These are phyloP conservation scores for Penicillium turbatum DNA, from an alignment of 495 filamentous ascomycete genomes.

Conservation along the genomic window DNA sequence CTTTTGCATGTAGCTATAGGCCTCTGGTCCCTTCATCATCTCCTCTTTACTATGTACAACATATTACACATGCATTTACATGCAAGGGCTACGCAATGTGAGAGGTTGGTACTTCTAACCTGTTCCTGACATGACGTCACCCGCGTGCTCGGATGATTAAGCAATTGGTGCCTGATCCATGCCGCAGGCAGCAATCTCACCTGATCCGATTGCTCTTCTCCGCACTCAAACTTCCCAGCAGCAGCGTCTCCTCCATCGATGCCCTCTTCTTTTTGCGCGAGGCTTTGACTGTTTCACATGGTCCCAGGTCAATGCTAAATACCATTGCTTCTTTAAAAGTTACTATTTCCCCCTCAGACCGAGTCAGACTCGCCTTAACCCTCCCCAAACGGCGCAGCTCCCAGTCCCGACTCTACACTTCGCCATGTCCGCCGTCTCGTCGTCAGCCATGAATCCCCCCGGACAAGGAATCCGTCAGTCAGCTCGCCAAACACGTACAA, in stretches of 20 bases:
- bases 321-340: conserved; percentile 11
- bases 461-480: conserved; percentile 46
- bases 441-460: conserved; percentile 32
- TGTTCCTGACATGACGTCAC: conserved; percentile 18
- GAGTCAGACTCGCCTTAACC: conserved; percentile 11
- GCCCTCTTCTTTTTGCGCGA: conserved; percentile 1
- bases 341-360: conserved; percentile 1
- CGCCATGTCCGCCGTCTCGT: conserved; percentile 32
- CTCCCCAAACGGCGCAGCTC: conserved; percentile 14
- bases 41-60: too few relatives aligned
- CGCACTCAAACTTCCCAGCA: conserved; percentile 29
- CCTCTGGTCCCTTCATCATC: too few relatives aligned
- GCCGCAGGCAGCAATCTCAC: conserved; percentile 26
- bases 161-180: conserved; percentile 14
- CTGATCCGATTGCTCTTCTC: conserved; percentile 31
- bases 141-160: conserved; percentile 20
- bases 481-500: conserved; percentile 57
- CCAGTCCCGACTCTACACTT: conserved; percentile 19
- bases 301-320: neutral
- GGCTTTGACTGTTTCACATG: conserved; percentile 1
- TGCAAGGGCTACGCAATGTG: too few relatives aligned
- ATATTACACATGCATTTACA: too few relatives aligned
- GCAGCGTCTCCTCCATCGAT: conserved; percentile 7
- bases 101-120: neutral
- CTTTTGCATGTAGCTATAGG: neutral